Percentiles rank a stretch among this genome's conserved stretches.
Evolutionary conservation across 176 grass and related monocot genomes (phyloP).

Genomic region (Lolium perenne): DNA sequence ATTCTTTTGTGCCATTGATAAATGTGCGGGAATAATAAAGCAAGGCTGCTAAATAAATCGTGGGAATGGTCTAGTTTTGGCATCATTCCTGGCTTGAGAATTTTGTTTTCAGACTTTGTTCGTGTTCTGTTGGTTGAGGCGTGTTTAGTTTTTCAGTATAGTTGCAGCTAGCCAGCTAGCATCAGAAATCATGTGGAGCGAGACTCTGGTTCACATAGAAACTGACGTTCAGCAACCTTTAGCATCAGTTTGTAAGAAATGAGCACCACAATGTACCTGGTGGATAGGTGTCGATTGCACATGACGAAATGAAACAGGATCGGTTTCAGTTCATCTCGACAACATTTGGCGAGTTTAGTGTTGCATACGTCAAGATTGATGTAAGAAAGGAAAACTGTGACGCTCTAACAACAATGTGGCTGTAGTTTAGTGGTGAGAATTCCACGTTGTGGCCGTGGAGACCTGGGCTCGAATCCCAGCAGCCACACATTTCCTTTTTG

Average conservation of each 20-base stretch:
- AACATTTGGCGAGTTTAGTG: rapidly evolving
- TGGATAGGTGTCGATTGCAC: background rate
- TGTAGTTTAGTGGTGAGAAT: constrained; percentile 43
- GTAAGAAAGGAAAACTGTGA: too few relatives aligned
- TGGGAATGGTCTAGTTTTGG: background rate
- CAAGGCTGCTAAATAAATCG: background rate
- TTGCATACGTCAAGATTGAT: background rate
- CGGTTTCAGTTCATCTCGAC: background rate
- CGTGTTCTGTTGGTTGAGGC: background rate
- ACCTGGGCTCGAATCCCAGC: constrained; percentile 96
- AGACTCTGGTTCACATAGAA: background rate
- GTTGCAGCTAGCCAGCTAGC: background rate
- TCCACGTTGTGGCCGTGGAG: constrained; percentile 86
- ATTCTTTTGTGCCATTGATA: background rate
- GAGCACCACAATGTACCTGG: background rate
- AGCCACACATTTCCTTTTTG: constrained; percentile 44
- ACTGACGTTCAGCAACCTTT: background rate
- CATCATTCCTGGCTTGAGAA: background rate
- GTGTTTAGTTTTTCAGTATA: background rate
- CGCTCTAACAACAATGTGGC: background rate
- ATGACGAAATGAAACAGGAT: background rate
- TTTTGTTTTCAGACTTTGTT: background rate
- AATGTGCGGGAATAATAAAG: background rate
- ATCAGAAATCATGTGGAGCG: background rate
- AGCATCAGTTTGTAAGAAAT: background rate